Evolutionary conservation across 306 rosid species (phyloP), one percentile per base, ranked within the genome.

Genomic region (Mimosa bimucronata): DNA sequence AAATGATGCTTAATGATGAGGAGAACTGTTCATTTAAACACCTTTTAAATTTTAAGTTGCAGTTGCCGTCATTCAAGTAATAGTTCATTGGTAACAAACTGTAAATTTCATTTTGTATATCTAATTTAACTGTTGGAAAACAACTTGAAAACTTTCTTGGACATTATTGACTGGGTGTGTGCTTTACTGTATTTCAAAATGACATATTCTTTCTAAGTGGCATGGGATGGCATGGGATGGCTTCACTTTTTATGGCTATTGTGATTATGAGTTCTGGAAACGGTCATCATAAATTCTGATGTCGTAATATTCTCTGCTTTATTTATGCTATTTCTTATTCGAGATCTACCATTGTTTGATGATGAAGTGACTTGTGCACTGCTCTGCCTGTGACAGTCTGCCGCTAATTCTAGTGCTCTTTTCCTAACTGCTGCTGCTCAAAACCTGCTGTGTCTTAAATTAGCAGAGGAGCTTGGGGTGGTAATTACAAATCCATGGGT

Each of bases 341-440:
- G 79, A 58, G 76, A 77, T 55, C 11, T 79, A 77, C 50, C 66
- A 60, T 81, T 69, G 41, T 23, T 44, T 29, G 37, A 87, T 46
- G 58, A 52, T 58, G 70, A 77, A 73, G 75, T 89, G 79, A 85
- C 86, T 86, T 75, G 78, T 86, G 79, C 66, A 72, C 76, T 84
- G 83, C 74, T 80, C 58, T 60, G 74, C 37, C 62, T 58, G 13
- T 89, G 90, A 82, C 97, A 95, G 98, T 83, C 94, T 78, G 87
- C 97, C 61, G 85, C 90, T 83, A 93, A 88, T 91, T 95, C 98
- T 79, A 95, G 99, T 83, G 98, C 99, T 84, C 99, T 95, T 79
- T 95, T 90, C 97, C 86, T 95, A 71, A 95, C 99, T 74, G 98
- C 98, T 79, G 99, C 99, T 30, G 99, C 99, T 68, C 99, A 95